phyloP scores from a whole-genome alignment of 108 stramenopile species.

The Cyclotella kingstonii region DNA sequence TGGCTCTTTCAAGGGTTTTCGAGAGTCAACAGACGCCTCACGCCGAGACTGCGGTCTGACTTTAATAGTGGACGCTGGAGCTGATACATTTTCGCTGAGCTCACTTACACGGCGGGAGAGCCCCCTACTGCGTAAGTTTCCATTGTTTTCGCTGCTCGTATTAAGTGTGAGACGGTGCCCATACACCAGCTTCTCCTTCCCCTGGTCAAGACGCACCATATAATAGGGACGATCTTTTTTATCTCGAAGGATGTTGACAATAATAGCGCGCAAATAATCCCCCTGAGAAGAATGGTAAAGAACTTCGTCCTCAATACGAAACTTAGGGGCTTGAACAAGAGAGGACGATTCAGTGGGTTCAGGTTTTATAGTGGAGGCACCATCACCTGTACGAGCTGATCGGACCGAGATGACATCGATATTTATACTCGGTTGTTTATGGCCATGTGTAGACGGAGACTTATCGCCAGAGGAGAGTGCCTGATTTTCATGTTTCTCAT shows the following conservation, averaged over 20 bases:
- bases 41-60: too few relatives aligned
- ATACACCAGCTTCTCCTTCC: constrained; percentile 44
- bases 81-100: not conserved
- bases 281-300: constrained; percentile 41
- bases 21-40: not conserved
- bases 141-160: not conserved
- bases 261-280: constrained; percentile 21
- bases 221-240: constrained; percentile 44
- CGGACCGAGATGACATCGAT: not conserved
- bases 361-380: constrained; percentile 4
- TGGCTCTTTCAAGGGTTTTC: not conserved
- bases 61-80: too few relatives aligned
- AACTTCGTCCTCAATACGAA: constrained; percentile 21
- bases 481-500: too few relatives aligned
- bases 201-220: constrained; percentile 17
- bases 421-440: too few relatives aligned
- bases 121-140: constrained; percentile 1
- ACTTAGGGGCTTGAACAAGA: constrained; percentile 3
- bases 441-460: too few relatives aligned
- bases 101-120: not conserved
- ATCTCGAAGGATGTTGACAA: constrained; percentile 32
- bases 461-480: too few relatives aligned
- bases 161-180: constrained; percentile 32
- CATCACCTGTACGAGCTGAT: not conserved
- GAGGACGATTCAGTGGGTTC: constrained; percentile 10